Evolutionary conservation across 352 stramenopile genomes (phyloP), one percentile per base, ranked within the genome.

Genomic region (Pythium vanterpoolii): DNA sequence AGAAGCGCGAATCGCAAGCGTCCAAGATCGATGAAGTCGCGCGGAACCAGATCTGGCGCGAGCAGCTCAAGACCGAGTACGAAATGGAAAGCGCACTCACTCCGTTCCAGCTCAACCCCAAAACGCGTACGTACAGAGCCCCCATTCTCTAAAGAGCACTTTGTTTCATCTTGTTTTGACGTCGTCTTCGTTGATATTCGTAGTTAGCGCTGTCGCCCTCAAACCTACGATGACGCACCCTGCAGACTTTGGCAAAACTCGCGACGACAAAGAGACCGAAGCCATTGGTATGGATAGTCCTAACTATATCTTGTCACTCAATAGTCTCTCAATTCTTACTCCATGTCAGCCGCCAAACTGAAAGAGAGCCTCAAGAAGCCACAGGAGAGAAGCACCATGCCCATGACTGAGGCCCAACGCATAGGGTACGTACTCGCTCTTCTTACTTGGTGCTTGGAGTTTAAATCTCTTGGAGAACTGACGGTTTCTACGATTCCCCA

Each of bases 21-120:
- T 88, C 78, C 54, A 92, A 90, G 70, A 90, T 86, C 55, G 84
- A 91, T 68, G 84, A 94, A 63, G 84, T 94, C 50, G 78, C 82
- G 27, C 76, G 79, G 50, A 94, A 94, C 62, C 84, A 94, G 73
- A 94, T 94, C 68, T 94, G 82, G 82, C 82, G 84, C n/a, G 84
- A 94, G 62, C 84, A 92, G 47, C 76, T 94, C 56, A 88, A 87
- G 62, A 90, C 83, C 31, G 84, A 94, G 48, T 90, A 92, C 64
- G 63, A 79, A 52, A 81, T 86, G 67, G 84, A 94, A 58, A 82
- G 82, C 40, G 64, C 72, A 18, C 66, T 90, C 5, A 94, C 84
- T 21, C 76, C 77, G 5, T 94, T 94, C 66, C 84, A 94, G 62
- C 72, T 92, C 60, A 94, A 94, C 56, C 82, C 83, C 5, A 94